These are phyloP conservation scores for Tilletia caries DNA, from an alignment of 1,284 basidiomycete genomes.

Conservation along the genomic window DNA sequence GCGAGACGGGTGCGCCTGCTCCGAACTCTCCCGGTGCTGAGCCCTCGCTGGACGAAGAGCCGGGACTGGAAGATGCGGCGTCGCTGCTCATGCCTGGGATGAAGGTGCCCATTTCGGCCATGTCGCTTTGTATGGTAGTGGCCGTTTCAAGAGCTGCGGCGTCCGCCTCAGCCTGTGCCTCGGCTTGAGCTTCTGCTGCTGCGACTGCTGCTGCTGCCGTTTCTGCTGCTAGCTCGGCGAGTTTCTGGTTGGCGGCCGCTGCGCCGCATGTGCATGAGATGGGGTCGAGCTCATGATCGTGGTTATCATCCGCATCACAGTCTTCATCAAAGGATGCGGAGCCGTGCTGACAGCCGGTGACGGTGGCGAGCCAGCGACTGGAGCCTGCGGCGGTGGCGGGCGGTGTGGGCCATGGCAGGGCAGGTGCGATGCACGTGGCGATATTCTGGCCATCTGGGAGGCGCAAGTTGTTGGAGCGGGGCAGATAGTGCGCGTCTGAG, in stretches of 20 bases:
- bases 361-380: neutral
- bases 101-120: neutral
- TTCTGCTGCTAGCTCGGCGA: neutral
- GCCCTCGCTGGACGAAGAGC: neutral
- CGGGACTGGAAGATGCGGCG: neutral
- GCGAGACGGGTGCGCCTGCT: neutral
- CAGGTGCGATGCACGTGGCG: neutral
- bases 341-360: neutral
- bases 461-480: conserved; percentile 10
- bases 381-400: neutral
- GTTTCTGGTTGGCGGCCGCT: neutral
- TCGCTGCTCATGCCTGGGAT: conserved; percentile 1
- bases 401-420: conserved; percentile 5
- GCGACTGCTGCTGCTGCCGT: neutral
- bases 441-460: neutral
- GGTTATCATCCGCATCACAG: neutral
- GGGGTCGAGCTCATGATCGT: neutral
- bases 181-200: neutral
- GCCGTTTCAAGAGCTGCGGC: neutral
- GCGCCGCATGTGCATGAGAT: conserved; percentile 10
- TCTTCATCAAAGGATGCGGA: neutral
- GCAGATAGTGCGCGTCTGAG: conserved; percentile 3
- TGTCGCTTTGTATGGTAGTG: neutral
- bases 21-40: neutral
- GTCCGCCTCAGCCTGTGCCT: neutral